Conservation (phyloP, 1,284 basidiomycete species). For the Porogramme epimiltina region DNA sequence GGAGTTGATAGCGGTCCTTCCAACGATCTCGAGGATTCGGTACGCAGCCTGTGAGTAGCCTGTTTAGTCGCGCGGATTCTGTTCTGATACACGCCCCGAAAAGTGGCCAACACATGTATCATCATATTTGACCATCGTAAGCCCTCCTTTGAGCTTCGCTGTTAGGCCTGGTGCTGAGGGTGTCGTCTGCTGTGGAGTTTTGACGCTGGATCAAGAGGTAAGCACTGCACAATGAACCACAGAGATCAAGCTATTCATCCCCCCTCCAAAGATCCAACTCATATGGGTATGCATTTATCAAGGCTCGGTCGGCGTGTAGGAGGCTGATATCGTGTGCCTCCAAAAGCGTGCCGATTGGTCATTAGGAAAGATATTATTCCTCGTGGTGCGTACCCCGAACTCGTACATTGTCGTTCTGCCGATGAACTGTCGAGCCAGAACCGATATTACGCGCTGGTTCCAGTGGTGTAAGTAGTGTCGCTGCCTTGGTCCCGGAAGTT, state of each 20-base stretch:
- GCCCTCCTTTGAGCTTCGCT: neutral
- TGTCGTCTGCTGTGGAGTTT: slow-evolving; percentile 35
- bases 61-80: no score
- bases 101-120: slow-evolving; percentile 19
- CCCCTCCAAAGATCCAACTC: slow-evolving; percentile 41
- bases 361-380: slow-evolving; percentile 50
- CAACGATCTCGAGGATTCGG: slow-evolving; percentile 17
- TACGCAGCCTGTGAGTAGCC: slow-evolving; percentile 20
- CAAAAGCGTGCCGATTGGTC: slow-evolving; percentile 46
- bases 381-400: slow-evolving; percentile 41
- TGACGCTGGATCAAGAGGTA: slow-evolving; percentile 57
- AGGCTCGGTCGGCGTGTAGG: neutral
- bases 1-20: slow-evolving; percentile 2
- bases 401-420: neutral
- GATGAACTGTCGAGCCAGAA: slow-evolving; percentile 37
- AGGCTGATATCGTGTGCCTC: slow-evolving; percentile 31
- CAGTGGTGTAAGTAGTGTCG: slow-evolving; percentile 44
- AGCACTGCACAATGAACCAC: slow-evolving; percentile 7
- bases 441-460: slow-evolving; percentile 54
- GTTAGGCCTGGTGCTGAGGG: neutral
- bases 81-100: neutral
- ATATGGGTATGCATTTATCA: slow-evolving; percentile 47
- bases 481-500: neutral
- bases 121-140: slow-evolving; percentile 21
- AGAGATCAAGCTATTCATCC: neutral